These are phyloP conservation scores for Angomonas deanei DNA, from an alignment of 208 protist species.

Conservation along the genomic window DNA sequence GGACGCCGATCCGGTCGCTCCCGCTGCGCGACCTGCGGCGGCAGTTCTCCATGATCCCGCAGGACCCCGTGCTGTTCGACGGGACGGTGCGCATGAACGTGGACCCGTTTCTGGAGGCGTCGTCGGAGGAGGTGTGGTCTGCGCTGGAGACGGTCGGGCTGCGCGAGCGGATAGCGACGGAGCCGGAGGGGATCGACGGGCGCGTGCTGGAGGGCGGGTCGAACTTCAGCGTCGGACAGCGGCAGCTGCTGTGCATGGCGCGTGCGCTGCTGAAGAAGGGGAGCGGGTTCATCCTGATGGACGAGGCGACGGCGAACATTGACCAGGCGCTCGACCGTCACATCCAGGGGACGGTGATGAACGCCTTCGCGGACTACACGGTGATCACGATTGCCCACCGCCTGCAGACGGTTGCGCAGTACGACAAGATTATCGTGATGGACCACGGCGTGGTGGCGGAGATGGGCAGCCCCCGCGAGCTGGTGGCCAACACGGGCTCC, in stretches of 20 bases:
- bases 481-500: conserved; percentile 5
- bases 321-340: conserved; percentile 53
- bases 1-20: background rate
- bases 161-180: background rate
- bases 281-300: conserved; percentile 70
- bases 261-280: conserved; percentile 39
- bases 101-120: conserved; percentile 14
- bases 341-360: conserved; percentile 54
- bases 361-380: conserved; percentile 57
- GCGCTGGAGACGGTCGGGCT: conserved; percentile 36
- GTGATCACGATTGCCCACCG: conserved; percentile 80
- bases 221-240: conserved; percentile 62
- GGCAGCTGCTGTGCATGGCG: conserved; percentile 55
- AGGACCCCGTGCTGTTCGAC: conserved; percentile 95
- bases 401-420: conserved; percentile 69
- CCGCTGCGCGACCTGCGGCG: conserved; percentile 18
- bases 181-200: conserved; percentile 10
- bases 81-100: conserved; percentile 95
- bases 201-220: conserved; percentile 30
- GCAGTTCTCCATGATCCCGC: conserved; percentile 90
- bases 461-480: conserved; percentile 48
- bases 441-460: conserved; percentile 52
- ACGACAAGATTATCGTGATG: conserved; percentile 79
- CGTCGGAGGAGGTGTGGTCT: conserved; percentile 32
- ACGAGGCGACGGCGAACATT: conserved; percentile 80